Evolutionary conservation across 768 basidiomycete genomes (phyloP), one percentile per base, ranked within the genome.

Genomic region (Mycena polygramma): DNA sequence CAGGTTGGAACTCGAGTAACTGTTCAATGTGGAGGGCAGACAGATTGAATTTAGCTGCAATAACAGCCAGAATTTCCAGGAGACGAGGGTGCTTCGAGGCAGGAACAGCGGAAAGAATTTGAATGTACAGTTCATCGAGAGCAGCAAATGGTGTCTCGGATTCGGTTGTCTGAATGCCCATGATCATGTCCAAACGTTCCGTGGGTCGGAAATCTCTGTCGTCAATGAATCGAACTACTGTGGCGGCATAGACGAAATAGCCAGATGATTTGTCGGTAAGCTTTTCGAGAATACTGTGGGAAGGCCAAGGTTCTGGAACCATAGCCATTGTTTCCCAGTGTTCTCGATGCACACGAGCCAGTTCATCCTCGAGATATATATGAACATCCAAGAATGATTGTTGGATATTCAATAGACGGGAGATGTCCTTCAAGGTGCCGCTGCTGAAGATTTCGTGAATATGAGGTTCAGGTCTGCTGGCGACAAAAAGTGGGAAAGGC

Each of bases 211-310:
- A 66, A 15, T 66, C 19, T 43, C 48, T 39, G 24, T 66, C 37
- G 36, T 66, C 65, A 24, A 30, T 30, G 30, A 30, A 30, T 30
- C 30, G 30, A 30, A 30, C 30, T 6, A 30, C 30, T 30, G 30
- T 57, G 22, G 54, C 19, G 22, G 64, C 55, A 30, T 66, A 66
- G 48, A 66, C 58, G 37, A 66, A 66, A 35, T 66, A 66, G 30
- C 65, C 65, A 2, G 65, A 66, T 14, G 65, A 66, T 11, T 59
- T 67, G 2, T 45, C 17, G 19, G 53, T 49, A 15, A 59, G 57
- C 4, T 35, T 15, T 1, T 39, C 15, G 10, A 59, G 13, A 14
- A 43, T 35, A n/a, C 41, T 17, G 4, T 0, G 5, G 3, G 46
- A n/a, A 0, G 57, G 66, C 66, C 66, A 60, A 19, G 57, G 66